phyloP scores from a whole-genome alignment of 2,329 filamentous ascomycete genomes.

The Alternaria longipes region DNA sequence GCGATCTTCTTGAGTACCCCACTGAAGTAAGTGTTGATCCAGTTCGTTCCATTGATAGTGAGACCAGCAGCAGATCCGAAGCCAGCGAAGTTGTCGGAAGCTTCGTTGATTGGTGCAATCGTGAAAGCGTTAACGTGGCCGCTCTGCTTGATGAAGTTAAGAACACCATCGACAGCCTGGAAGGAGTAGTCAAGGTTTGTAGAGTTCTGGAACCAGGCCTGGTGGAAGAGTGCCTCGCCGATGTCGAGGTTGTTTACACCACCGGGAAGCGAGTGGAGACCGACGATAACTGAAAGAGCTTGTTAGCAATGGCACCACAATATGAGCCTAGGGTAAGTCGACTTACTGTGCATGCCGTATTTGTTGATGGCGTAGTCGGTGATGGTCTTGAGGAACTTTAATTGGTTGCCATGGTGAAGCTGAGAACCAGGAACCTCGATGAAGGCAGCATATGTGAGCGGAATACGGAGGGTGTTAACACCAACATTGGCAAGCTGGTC shows the following conservation, averaged over 20 bases:
- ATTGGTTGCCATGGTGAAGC: constrained; percentile 48
- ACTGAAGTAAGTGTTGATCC: constrained; percentile 46
- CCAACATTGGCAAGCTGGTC: constrained; percentile 45
- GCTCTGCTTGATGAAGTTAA: constrained; percentile 41
- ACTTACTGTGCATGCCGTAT: constrained; percentile 45
- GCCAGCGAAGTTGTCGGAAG: constrained; percentile 46
- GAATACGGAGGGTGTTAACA: constrained; percentile 49
- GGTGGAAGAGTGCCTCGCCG: constrained; percentile 33
- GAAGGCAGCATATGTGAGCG: constrained; percentile 51
- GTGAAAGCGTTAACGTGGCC: constrained; percentile 44
- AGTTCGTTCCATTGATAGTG: constrained; percentile 39
- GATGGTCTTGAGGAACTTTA: constrained; percentile 39
- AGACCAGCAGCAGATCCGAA: constrained; percentile 47
- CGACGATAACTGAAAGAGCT: constrained; percentile 34
- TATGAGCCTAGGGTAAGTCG: neutral
- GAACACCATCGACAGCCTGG: constrained; percentile 42
- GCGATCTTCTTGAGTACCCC: constrained; percentile 25
- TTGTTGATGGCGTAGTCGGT: constrained; percentile 49
- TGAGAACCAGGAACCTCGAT: constrained; percentile 45
- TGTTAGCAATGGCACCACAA: neutral
- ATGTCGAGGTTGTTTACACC: constrained; percentile 41
- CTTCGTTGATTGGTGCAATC: constrained; percentile 52
- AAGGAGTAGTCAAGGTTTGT: constrained; percentile 48
- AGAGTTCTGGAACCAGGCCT: constrained; percentile 49
- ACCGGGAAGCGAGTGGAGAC: constrained; percentile 45